Percentiles rank a stretch among this genome's conserved stretches.
Evolutionary conservation across 2,329 filamentous ascomycete species (phyloP).

Genomic region (Aspergillus candidus): DNA sequence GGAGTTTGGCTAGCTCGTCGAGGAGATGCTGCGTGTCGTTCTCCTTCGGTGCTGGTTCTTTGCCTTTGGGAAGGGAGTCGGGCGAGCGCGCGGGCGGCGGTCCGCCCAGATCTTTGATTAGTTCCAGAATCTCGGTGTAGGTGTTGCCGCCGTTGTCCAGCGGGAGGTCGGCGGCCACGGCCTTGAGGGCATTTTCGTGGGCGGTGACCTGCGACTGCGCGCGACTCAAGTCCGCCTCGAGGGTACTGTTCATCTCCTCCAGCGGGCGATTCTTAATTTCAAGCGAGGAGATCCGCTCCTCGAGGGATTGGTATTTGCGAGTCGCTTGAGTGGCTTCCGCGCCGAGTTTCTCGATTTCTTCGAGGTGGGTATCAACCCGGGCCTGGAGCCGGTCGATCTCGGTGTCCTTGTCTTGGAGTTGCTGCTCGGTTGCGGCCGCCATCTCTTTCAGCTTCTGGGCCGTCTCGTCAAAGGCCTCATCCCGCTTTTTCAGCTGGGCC

Average conservation of each 20-base stretch:
- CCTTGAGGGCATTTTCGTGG: constrained; percentile 33
- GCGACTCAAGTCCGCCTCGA: constrained; percentile 31
- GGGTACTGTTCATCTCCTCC: constrained; percentile 33
- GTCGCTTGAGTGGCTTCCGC: constrained; percentile 29
- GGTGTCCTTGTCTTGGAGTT: constrained; percentile 30
- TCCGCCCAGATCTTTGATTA: constrained; percentile 30
- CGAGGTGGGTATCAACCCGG: constrained; percentile 28
- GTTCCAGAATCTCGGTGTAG: constrained; percentile 35
- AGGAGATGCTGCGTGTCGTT: constrained; percentile 18
- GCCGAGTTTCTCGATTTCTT: constrained; percentile 32
- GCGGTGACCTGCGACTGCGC: constrained; percentile 32
- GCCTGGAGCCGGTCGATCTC: constrained; percentile 34
- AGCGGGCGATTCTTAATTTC: constrained; percentile 31
- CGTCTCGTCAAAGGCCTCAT: constrained; percentile 30
- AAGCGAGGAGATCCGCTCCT: constrained; percentile 29
- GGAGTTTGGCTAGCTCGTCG: constrained; percentile 26
- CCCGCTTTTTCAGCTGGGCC: constrained; percentile 31
- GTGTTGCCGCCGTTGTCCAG: constrained; percentile 27
- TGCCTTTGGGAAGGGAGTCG: constrained; percentile 12
- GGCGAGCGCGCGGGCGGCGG: constrained; percentile 12
- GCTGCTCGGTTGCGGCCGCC: constrained; percentile 26
- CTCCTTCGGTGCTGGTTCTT: constrained; percentile 10
- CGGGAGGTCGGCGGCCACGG: constrained; percentile 32
- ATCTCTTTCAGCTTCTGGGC: constrained; percentile 28
- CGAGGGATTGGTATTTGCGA: constrained; percentile 28